These are phyloP conservation scores for Hypomyces rosellus DNA, from an alignment of 2,329 filamentous ascomycete genomes.

Conservation along the genomic window DNA sequence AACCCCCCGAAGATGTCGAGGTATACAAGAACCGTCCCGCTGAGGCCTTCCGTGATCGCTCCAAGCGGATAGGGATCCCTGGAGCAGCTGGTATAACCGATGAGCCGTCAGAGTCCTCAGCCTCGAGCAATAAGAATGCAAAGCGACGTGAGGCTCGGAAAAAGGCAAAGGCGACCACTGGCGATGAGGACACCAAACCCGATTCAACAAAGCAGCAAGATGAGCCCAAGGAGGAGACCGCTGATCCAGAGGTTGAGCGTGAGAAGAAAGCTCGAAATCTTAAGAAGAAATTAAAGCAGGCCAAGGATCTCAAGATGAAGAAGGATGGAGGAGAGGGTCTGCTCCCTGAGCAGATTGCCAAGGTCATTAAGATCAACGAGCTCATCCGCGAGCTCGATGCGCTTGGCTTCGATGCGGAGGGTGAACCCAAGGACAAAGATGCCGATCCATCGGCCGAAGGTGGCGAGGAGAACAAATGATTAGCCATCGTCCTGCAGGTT, in stretches of 20 bases:
- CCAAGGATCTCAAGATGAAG: conserved; percentile 82
- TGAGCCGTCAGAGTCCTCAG: conserved; percentile 40
- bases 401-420: conserved; percentile 76
- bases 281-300: conserved; percentile 92
- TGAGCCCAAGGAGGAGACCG: conserved; percentile 31
- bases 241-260: conserved; percentile 67
- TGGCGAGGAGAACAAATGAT: conserved; percentile 20
- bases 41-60: conserved; percentile 74
- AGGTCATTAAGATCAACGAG: conserved; percentile 96
- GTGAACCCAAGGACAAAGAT: conserved; percentile 44
- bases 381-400: conserved; percentile 80
- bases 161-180: conserved; percentile 48
- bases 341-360: conserved; percentile 90
- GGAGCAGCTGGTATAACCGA: conserved; percentile 59
- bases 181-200: conserved; percentile 49
- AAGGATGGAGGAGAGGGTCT: conserved; percentile 79
- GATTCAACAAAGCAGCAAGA: conserved; percentile 17
- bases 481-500: not conserved
- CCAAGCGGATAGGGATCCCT: conserved; percentile 56
- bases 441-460: conserved; percentile 9
- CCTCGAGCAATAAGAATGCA: conserved; percentile 74
- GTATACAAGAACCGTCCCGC: conserved; percentile 91
- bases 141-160: conserved; percentile 58
- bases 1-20: conserved; percentile 90
- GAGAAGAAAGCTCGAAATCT: conserved; percentile 91